These are phyloP conservation scores for Leccinum uliginosum DNA, from an alignment of 768 basidiomycete species.

Conservation along the genomic window DNA sequence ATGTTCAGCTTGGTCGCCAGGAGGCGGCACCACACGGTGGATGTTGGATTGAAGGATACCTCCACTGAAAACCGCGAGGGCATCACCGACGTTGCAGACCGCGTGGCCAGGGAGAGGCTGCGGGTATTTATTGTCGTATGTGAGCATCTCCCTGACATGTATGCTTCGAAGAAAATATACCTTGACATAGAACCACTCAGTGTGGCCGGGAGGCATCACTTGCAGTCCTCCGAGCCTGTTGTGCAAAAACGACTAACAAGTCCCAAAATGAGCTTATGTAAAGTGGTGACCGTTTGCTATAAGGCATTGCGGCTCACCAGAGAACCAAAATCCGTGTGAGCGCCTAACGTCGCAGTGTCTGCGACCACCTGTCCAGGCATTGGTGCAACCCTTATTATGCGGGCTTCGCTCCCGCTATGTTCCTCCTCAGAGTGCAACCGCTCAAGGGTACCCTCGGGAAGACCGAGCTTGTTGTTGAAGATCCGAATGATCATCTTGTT, in stretches of 20 bases:
- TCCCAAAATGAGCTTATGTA: background rate
- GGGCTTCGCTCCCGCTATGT: conserved; percentile 53
- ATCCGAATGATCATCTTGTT: conserved; percentile 49
- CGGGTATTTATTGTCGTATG: background rate
- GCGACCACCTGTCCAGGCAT: conserved; percentile 23
- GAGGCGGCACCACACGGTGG: conserved; percentile 62
- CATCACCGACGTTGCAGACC: conserved; percentile 61
- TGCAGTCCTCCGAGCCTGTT: conserved; percentile 70
- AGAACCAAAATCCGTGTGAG: conserved; percentile 76
- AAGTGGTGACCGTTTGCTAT: background rate
- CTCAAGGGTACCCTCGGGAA: conserved; percentile 46
- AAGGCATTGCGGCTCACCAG: conserved; percentile 36
- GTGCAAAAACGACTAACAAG: conserved; percentile 57
- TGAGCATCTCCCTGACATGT: background rate
- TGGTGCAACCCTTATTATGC: conserved; percentile 49
- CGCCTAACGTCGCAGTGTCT: conserved; percentile 47
- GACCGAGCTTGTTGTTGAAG: conserved; percentile 53
- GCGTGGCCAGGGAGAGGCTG: conserved; percentile 52
- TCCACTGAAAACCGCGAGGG: conserved; percentile 57
- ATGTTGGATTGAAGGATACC: conserved; percentile 61
- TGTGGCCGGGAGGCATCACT: conserved; percentile 56
- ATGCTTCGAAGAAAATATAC: conserved; percentile 24
- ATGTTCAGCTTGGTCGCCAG: conserved; percentile 46
- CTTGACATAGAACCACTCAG: conserved; percentile 66
- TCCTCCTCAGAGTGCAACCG: conserved; percentile 42